Evolutionary conservation across 306 rosid species (phyloP).

Genomic region (Betula pendula): DNA sequence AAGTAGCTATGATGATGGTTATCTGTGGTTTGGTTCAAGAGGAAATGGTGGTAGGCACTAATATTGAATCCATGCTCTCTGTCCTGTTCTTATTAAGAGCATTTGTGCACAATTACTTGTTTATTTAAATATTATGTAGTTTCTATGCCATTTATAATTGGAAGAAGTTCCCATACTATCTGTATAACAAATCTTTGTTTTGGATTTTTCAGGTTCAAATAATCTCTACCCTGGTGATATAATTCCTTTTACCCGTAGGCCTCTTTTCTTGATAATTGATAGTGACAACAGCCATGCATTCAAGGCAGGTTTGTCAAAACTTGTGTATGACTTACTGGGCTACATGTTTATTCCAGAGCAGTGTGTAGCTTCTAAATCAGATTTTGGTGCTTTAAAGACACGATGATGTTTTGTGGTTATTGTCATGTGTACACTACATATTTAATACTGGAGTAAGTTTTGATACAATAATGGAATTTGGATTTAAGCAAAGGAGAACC

Average conservation of each 20-base stretch:
- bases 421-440: slow-evolving; percentile 10
- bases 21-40: slow-evolving; percentile 89
- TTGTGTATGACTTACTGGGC: slow-evolving; percentile 46
- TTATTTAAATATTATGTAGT: neutral
- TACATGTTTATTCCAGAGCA: slow-evolving; percentile 27
- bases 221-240: slow-evolving; percentile 92
- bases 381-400: slow-evolving; percentile 20
- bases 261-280: slow-evolving; percentile 92
- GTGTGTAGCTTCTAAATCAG: slow-evolving; percentile 24
- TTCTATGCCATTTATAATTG: slow-evolving; percentile 5
- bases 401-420: slow-evolving; percentile 10
- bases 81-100: slow-evolving; percentile 23
- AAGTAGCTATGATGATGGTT: slow-evolving; percentile 57
- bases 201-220: slow-evolving; percentile 64
- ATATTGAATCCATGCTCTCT: slow-evolving; percentile 22
- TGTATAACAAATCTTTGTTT: slow-evolving; percentile 22
- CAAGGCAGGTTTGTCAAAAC: slow-evolving; percentile 99
- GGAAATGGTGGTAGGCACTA: slow-evolving; percentile 71
- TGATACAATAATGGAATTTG: slow-evolving; percentile 8
- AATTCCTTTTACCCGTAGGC: slow-evolving; percentile 92
- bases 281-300: slow-evolving; percentile 99
- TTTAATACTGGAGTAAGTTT: slow-evolving; percentile 25
- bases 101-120: slow-evolving; percentile 14
- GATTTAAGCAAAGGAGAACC: slow-evolving; percentile 4
- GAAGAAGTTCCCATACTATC: slow-evolving; percentile 23